These are phyloP conservation scores for Leptosphaerulina australis DNA, from an alignment of 2,329 filamentous ascomycete species.

Conservation along the genomic window DNA sequence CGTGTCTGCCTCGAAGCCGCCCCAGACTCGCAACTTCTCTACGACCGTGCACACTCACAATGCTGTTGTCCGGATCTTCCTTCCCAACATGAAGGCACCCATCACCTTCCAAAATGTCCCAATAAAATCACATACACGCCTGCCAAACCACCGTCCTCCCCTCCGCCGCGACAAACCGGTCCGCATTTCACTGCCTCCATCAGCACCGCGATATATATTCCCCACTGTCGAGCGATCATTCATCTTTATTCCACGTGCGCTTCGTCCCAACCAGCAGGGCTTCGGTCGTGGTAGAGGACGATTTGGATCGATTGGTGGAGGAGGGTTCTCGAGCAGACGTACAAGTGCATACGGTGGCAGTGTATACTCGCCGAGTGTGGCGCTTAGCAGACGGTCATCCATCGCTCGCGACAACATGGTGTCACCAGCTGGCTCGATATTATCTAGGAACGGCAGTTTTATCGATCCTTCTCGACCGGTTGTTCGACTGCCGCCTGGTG, in stretches of 20 bases:
- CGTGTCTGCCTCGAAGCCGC: conserved; percentile 38
- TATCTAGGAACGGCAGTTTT: conserved; percentile 68
- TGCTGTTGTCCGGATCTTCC: conserved; percentile 79
- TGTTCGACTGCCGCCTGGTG: conserved; percentile 77
- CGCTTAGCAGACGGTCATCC: conserved; percentile 88
- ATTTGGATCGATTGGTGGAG: conserved; percentile 65
- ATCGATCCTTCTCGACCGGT: conserved; percentile 70
- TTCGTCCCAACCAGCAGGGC: conserved; percentile 89
- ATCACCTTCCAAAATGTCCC: conserved; percentile 75
- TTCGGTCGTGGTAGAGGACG: conserved; percentile 71
- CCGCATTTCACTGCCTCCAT: conserved; percentile 83
- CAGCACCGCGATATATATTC: conserved; percentile 85
- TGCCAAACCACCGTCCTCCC: conserved; percentile 92
- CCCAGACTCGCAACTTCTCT: conserved; percentile 64
- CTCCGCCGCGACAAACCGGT: conserved; percentile 96
- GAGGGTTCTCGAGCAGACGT: conserved; percentile 73
- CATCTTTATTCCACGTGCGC: conserved; percentile 93
- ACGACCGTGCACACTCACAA: conserved; percentile 84
- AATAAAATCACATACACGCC: conserved; percentile 88
- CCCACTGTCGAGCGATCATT: conserved; percentile 90
- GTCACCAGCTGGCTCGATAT: conserved; percentile 79
- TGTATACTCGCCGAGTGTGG: conserved; percentile 82
- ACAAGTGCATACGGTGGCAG: conserved; percentile 86
- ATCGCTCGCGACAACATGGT: conserved; percentile 72
- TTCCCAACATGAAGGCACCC: conserved; percentile 76